Evolutionary conservation across 805 yeast species (phyloP).

Genomic region (Lachancea kluyveri): DNA sequence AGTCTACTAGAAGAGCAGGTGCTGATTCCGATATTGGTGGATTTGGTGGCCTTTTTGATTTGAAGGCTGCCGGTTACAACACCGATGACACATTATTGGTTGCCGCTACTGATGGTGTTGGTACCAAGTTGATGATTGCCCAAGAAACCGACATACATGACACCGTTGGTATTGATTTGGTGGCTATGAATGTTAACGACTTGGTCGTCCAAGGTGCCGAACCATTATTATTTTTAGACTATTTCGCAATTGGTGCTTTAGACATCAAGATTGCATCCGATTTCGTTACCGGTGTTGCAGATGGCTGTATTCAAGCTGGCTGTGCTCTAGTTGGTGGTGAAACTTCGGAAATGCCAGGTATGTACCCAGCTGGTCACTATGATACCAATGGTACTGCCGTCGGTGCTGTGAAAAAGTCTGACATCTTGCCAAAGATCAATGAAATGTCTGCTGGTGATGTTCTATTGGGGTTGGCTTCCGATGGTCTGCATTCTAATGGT

Average conservation of each 20-base stretch:
- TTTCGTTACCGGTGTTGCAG: conserved; percentile 92
- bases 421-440: conserved; percentile 64
- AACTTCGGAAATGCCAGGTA: conserved; percentile 99
- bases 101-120: conserved; percentile 99
- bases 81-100: conserved; percentile 77
- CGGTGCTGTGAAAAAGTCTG: conserved; percentile 81
- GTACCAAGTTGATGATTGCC: conserved; percentile 93
- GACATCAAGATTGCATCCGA: conserved; percentile 78
- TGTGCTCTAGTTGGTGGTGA: conserved; percentile 99
- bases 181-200: conserved; percentile 98
- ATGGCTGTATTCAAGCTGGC: conserved; percentile 90
- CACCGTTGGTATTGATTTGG: conserved; percentile 98
- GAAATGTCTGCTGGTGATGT: conserved; percentile 76
- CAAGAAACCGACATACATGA: conserved; percentile 83
- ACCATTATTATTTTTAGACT: conserved; percentile 90
- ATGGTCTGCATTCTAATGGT: conserved; percentile 96
- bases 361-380: conserved; percentile 91
- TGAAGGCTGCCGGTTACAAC: conserved; percentile 77
- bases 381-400: conserved; percentile 98
- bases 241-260: conserved; percentile 91
- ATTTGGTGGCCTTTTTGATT: conserved; percentile 94
- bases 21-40: conserved; percentile 99
- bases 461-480: conserved; percentile 79
- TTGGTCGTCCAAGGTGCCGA: conserved; percentile 98
- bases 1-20: conserved; percentile 90